Percentiles rank a stretch among this genome's conserved stretches.
phyloP scores from a whole-genome alignment of 2,329 filamentous ascomycete genomes.

The Clarireedia homoeocarpa region DNA sequence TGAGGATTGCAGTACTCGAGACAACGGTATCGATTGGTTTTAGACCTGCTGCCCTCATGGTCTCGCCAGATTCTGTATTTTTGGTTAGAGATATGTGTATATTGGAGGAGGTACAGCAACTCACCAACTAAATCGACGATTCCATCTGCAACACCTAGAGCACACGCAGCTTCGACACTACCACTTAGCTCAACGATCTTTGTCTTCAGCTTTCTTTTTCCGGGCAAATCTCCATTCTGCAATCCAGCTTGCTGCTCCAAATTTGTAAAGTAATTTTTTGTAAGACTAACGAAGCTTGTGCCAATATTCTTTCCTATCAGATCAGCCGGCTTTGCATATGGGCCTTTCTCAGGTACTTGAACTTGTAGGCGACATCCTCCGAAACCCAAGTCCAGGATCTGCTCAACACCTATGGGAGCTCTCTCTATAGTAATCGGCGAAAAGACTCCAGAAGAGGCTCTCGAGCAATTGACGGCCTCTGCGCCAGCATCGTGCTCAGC shows the following conservation, averaged over 20 bases:
- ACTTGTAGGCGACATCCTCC: conserved; percentile 89
- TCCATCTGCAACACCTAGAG: conserved; percentile 88
- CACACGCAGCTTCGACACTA: conserved; percentile 95
- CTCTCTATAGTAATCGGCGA: conserved; percentile 34
- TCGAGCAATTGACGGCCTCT: conserved; percentile 39
- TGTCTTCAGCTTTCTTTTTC: conserved; percentile 55
- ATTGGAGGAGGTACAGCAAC: conserved; percentile 26
- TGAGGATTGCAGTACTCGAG: conserved; percentile 80
- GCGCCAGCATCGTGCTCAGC: conserved; percentile 74
- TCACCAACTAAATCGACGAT: conserved; percentile 94
- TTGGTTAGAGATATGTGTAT: conserved; percentile 11
- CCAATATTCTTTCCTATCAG: conserved; percentile 89
- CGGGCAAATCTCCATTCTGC: conserved; percentile 46
- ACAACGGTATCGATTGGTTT: conserved; percentile 93
- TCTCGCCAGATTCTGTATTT: conserved; percentile 81
- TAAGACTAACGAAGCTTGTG: conserved; percentile 85
- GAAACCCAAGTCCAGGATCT: conserved; percentile 85
- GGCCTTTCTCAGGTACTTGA: conserved; percentile 83
- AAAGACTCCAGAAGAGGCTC: conserved; percentile 40
- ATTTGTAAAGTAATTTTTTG: conserved; percentile 83
- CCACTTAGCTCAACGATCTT: conserved; percentile 92
- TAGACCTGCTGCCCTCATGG: conserved; percentile 91
- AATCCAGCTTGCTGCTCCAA: too few relatives aligned
- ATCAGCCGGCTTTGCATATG: conserved; percentile 60
- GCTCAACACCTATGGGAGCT: conserved; percentile 52